A percentile compares a stretch with the other conserved stretches of the same genome.
phyloP scores from a whole-genome alignment of 192 early-diverging fungal species.

The Ambispora gerdemannii region DNA sequence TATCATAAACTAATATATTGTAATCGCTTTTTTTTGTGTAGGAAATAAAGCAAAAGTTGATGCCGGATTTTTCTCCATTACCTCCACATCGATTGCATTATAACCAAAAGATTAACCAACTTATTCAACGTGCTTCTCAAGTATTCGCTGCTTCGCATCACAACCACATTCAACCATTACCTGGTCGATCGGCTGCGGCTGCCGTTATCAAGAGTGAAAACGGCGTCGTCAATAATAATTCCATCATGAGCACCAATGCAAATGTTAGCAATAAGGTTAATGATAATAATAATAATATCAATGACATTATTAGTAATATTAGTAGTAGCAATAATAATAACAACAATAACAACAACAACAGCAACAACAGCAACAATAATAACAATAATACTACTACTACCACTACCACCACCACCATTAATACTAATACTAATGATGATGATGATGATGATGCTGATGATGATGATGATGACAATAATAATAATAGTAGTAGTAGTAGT shows the following conservation, averaged over 20 bases:
- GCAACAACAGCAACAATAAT: background rate
- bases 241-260: background rate
- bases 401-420: background rate
- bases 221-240: too few species aligned
- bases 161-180: constrained; percentile 3
- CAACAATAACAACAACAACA: background rate
- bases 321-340: too few species aligned
- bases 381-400: background rate
- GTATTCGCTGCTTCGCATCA: background rate
- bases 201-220: background rate
- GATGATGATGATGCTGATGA: too few species aligned
- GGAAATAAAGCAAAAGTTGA: constrained; percentile 14
- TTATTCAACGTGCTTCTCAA: constrained; percentile 23
- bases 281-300: constrained; percentile 10
- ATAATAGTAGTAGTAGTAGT: background rate
- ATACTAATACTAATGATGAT: too few species aligned
- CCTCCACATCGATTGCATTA: background rate
- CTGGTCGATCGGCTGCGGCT: background rate
- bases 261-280: background rate
- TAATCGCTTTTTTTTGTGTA: background rate
- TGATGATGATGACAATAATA: background rate
- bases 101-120: constrained; percentile 14
- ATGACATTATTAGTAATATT: background rate
- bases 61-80: constrained; percentile 22
- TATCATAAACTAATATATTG: background rate